Evolutionary conservation across 2,329 filamentous ascomycete genomes (phyloP).

Genomic region (Daldinia sp.): DNA sequence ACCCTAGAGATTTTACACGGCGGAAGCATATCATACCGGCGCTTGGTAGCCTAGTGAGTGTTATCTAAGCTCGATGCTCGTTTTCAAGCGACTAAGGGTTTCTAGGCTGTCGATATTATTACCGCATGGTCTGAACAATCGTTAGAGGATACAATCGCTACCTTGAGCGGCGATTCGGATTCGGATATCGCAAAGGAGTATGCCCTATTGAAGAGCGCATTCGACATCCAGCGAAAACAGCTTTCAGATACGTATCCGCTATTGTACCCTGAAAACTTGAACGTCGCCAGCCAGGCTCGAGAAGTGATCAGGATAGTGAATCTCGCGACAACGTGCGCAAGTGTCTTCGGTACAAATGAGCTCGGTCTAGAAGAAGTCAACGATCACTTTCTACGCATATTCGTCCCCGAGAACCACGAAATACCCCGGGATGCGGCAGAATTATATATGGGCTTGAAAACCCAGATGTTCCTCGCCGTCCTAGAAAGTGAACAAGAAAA

Average conservation of each 20-base stretch:
- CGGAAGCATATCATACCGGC: constrained; percentile 47
- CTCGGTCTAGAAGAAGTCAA: constrained; percentile 47
- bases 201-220: constrained; percentile 39
- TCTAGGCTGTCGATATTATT: constrained; percentile 47
- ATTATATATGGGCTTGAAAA: constrained; percentile 46
- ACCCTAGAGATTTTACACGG: constrained; percentile 46
- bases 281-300: constrained; percentile 40
- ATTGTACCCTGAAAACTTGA: constrained; percentile 40
- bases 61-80: background rate
- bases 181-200: constrained; percentile 46
- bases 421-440: constrained; percentile 45
- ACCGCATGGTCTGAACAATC: constrained; percentile 47
- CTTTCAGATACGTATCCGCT: constrained; percentile 41
- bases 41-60: constrained; percentile 45
- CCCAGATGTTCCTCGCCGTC: constrained; percentile 46
- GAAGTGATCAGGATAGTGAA: constrained; percentile 47
- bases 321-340: constrained; percentile 46
- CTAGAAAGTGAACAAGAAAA: constrained; percentile 43
- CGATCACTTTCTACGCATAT: constrained; percentile 45
- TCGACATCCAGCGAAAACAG: constrained; percentile 43
- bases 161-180: constrained; percentile 42
- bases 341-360: constrained; percentile 47
- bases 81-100: constrained; percentile 31
- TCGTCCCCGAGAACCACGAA: constrained; percentile 42
- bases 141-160: constrained; percentile 47